Evolutionary conservation across 2,329 filamentous ascomycete species (phyloP), one percentile per base, ranked within the genome.

Genomic region (Xylariaceae sp.): DNA sequence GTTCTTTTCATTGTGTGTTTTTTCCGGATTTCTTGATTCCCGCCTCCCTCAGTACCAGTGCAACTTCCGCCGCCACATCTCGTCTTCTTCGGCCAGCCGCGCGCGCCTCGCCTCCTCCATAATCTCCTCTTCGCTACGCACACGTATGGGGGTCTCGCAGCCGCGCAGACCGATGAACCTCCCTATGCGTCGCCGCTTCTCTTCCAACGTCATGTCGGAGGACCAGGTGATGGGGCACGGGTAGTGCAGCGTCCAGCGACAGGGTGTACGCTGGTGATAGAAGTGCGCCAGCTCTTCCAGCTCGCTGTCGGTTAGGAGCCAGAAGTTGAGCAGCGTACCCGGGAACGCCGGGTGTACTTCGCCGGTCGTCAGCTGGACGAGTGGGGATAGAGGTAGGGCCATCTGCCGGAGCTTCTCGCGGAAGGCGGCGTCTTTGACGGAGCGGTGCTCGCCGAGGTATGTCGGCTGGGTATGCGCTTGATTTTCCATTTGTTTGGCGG

Each of bases 181-280:
- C 34, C 85, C 85, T 57, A 89, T 78, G 64, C 81, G 81, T 47
- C 84, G 69, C 47, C 85, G 72, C 71, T 89, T 89, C 58, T 89
- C 74, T 61, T 81, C 77, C 19, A 82, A 60, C 2, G 68, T 63
- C 44, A 80, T 61, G 45, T 71, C 64, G 4, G 63, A 61, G 2
- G 63, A 60, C 85, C 84, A 89, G 11, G 68, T 63, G 56, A 89
- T 76, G n/a, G 77, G 79, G 50, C 78, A 80, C 0, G 85, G 85
- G 60, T 89, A 89, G 45, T 76, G 69, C 37, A 60, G 50, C 2
- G 74, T 74, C 67, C 71, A 79, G n/a, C 60, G 57, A 44, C 67
- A 67, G 1, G 77, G 79, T 1, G 73, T 77, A 43, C 73, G 73
- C 66, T 89, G 85, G 65, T 86, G 82, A 68, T 89, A 89, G 64